Evolutionary conservation across 768 basidiomycete genomes (phyloP), one percentile per base, ranked within the genome.

Genomic region (Pleurotus giganteus): DNA sequence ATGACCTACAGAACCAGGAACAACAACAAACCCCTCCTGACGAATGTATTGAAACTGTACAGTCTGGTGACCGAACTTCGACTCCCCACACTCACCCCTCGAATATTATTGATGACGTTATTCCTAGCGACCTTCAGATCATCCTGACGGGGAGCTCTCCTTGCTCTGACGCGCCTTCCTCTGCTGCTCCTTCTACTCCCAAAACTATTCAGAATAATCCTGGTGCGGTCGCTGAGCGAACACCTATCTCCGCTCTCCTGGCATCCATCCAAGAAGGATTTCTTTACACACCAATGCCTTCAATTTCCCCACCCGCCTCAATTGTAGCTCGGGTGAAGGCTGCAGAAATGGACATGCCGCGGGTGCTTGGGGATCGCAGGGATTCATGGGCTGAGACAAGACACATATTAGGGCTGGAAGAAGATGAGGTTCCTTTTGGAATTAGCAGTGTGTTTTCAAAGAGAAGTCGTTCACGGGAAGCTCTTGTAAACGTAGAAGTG

Each of bases 261-360:
- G 71, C 75, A 13, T 79, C 85, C 2, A 89, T 89, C 53, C 79
- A 88, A 58, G 79, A 76, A 13, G 87, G 86, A 28, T 89, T 89
- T 66, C 66, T 84, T n/a, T 77, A 82, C 59, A 83, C 85, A 3
- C 86, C 85, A 13, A 74, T 72, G n/a, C 76, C 80, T 1, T 83
- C 84, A 2, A 71, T 86, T 32, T 84, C 85, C 2, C 84, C 84
- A 15, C 78, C 81, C 23, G 71, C 79, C 53, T 71, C 75, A 27
- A 80, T 83, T 57, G 53, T 67, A 15, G 29, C 57, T 29, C 39
- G 36, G n/a, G 50, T 34, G 21, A 43, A 31, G 41, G 56, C 49
- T 2, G 49, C 49, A 21, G 31, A 51, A 26, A 12, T 51, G n/a
- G 31, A 34, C 19, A 34, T 51, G 31, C 19, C 31, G 7, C n/a